Evolutionary conservation across 805 yeast species (phyloP).

Genomic region (Wickerhamiella parazyma): DNA sequence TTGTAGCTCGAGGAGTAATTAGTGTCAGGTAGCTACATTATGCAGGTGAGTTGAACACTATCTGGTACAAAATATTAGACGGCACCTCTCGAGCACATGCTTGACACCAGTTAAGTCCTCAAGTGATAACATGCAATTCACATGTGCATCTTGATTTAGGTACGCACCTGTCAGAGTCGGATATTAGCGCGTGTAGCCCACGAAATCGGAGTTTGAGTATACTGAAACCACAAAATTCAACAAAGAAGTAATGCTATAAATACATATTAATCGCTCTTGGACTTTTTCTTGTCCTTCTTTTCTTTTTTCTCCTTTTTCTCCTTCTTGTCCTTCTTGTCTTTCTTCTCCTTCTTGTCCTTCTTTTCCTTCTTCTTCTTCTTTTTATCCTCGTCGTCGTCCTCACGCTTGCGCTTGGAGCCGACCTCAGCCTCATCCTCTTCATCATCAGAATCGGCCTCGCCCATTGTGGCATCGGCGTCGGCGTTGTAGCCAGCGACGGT

Average conservation of each 20-base stretch:
- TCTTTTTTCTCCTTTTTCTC: conserved; percentile 16
- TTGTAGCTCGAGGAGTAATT: no score
- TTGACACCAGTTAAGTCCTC: no score
- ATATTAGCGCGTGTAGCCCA: no score
- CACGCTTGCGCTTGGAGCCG: conserved; percentile 6
- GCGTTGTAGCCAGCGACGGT: conserved; percentile 84
- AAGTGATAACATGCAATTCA: no score
- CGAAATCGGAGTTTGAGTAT: no score
- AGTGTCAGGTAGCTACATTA: no score
- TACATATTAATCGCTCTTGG: conserved; percentile 13
- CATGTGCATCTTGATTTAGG: no score
- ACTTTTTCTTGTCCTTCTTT: conserved; percentile 14
- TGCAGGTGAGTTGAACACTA: no score
- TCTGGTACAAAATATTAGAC: no score
- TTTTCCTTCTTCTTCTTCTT: conserved; percentile 16
- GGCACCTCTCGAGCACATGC: no score
- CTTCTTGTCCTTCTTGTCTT: conserved; percentile 16
- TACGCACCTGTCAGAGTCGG: no score
- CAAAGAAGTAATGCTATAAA: conserved; percentile 7
- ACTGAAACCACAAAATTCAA: background rate
- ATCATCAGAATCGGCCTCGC: conserved; percentile 11
- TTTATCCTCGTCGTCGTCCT: conserved; percentile 11
- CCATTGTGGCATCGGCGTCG: conserved; percentile 77
- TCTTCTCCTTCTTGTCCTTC: conserved; percentile 17
- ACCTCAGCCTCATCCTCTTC: conserved; percentile 5